Conservation (phyloP, 2,329 filamentous ascomycete genomes). For the Dothideomycetidae sp. region DNA sequence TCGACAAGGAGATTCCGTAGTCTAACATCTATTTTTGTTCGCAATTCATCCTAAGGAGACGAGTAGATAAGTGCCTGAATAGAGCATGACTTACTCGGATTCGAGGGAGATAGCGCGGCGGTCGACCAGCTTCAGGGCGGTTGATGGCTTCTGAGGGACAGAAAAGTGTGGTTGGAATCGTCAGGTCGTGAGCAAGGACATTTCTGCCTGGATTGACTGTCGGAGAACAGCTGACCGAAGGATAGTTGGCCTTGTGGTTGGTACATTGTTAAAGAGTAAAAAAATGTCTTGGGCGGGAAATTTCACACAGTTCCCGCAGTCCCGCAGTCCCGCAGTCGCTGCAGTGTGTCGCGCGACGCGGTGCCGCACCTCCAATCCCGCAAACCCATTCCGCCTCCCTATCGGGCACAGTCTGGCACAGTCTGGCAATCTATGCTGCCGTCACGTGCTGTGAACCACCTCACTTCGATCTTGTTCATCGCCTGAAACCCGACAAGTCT, state of each 20-base stretch:
- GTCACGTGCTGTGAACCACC: no score
- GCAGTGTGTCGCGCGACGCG: no score
- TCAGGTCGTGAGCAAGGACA: background rate
- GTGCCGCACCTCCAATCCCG: no score
- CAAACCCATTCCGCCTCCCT: no score
- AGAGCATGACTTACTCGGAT: slow-evolving; percentile 4
- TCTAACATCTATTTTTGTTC: slow-evolving; percentile 29
- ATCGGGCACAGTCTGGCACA: no score
- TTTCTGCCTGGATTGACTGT: background rate
- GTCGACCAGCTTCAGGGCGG: background rate
- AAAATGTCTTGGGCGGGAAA: background rate
- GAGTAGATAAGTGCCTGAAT: background rate
- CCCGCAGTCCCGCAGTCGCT: no score
- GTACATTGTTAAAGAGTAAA: background rate
- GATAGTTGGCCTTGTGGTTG: background rate
- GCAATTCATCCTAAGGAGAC: slow-evolving; percentile 15
- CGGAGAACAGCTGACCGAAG: background rate
- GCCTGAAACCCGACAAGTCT: no score
- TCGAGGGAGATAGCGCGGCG: no score
- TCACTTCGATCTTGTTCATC: no score
- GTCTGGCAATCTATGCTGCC: no score
- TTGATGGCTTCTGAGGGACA: background rate
- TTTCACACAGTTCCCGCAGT: no score
- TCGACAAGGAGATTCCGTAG: slow-evolving; percentile 22
- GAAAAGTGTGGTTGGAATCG: background rate